These are phyloP conservation scores for Agapanthus africanus DNA, from an alignment of 106 monocot genomes.

Conservation along the genomic window DNA sequence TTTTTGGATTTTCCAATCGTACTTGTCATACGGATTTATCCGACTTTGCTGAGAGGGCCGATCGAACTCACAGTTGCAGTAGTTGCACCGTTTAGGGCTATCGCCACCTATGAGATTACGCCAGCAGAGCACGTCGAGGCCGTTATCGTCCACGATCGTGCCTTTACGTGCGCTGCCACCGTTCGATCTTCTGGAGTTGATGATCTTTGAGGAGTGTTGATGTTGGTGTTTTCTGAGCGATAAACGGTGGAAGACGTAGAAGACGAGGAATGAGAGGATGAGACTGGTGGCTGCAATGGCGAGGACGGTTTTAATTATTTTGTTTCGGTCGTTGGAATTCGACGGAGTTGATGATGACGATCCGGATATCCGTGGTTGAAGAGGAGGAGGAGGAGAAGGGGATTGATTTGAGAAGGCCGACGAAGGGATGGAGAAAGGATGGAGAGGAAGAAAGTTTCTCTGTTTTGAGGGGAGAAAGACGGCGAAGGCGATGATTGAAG, in stretches of 20 bases:
- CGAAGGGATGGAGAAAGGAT: slow-evolving; percentile 21
- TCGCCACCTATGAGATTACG: slow-evolving; percentile 31
- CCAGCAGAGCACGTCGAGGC: slow-evolving; percentile 70
- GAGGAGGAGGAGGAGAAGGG: not conserved
- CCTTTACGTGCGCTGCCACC: slow-evolving; percentile 4
- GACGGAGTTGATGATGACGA: not conserved
- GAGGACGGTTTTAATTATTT: slow-evolving; percentile 35
- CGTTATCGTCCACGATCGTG: slow-evolving; percentile 62
- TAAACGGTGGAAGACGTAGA: slow-evolving; percentile 41
- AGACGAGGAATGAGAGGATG: slow-evolving; percentile 48
- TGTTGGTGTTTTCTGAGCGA: slow-evolving; percentile 21
- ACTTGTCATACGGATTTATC: not conserved
- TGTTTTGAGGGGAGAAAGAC: slow-evolving; percentile 29
- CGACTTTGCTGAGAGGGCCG: too few relatives aligned
- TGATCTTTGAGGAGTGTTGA: too few relatives aligned
- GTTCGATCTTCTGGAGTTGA: not conserved
- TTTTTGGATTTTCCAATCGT: slow-evolving; percentile 4
- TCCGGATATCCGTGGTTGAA: not conserved
- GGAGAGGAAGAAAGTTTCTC: slow-evolving; percentile 37
- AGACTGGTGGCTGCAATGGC: slow-evolving; percentile 63
- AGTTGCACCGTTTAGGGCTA: slow-evolving; percentile 21
- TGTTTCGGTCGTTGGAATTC: slow-evolving; percentile 7
- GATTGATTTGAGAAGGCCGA: slow-evolving; percentile 30
- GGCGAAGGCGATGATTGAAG: slow-evolving; percentile 21
- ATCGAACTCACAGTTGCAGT: not conserved